These are phyloP conservation scores for Fusarium irregulare DNA, from an alignment of 2,329 filamentous ascomycete species.

Conservation along the genomic window DNA sequence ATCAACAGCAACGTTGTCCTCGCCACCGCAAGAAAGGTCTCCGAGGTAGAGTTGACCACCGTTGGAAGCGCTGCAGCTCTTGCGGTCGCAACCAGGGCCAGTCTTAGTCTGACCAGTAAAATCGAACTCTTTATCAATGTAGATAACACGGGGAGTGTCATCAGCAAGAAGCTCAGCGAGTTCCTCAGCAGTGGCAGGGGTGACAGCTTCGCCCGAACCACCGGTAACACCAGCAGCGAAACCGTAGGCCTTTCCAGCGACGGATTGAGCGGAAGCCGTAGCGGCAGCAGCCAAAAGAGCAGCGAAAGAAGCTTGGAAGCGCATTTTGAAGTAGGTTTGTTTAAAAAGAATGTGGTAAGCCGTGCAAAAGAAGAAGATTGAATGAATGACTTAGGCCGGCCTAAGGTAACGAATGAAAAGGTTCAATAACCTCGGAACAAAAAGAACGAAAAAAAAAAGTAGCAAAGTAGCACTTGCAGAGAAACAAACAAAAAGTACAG, in stretches of 20 bases:
- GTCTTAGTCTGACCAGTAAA: slow-evolving; percentile 44
- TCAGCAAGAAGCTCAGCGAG: slow-evolving; percentile 50
- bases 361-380: not conserved
- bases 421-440: not conserved
- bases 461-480: not conserved
- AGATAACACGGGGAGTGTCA: slow-evolving; percentile 42
- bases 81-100: slow-evolving; percentile 44
- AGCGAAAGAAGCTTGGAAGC: slow-evolving; percentile 1
- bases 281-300: slow-evolving; percentile 7
- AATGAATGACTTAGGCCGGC: slow-evolving; percentile 7
- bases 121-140: slow-evolving; percentile 45
- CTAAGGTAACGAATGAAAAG: slow-evolving; percentile 1
- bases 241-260: slow-evolving; percentile 48
- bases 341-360: slow-evolving; percentile 1
- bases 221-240: slow-evolving; percentile 59
- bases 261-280: slow-evolving; percentile 42
- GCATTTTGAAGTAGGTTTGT: not conserved
- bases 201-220: slow-evolving; percentile 57
- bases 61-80: slow-evolving; percentile 46
- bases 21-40: slow-evolving; percentile 44
- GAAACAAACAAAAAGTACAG: not conserved
- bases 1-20: slow-evolving; percentile 39
- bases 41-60: slow-evolving; percentile 48
- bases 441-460: not conserved
- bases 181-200: slow-evolving; percentile 59